Evolutionary conservation across 306 rosid species (phyloP).

Genomic region (Vigna nakashimae): DNA sequence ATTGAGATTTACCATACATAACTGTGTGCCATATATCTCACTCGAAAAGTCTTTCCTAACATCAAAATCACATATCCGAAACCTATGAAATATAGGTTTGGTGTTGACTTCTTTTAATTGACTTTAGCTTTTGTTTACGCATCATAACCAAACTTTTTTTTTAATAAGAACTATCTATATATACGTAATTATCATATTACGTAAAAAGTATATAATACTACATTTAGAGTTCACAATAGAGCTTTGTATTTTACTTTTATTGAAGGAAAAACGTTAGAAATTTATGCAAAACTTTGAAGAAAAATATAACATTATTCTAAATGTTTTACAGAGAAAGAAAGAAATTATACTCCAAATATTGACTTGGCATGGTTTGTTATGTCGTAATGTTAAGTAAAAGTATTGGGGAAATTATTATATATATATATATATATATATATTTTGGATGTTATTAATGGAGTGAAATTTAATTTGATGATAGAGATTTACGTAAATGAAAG

Average conservation of each 20-base stretch:
- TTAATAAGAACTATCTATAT: neutral
- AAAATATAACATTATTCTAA: neutral
- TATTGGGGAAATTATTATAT: neutral
- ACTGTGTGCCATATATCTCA: too few species aligned
- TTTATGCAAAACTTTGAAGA: neutral
- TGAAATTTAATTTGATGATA: neutral
- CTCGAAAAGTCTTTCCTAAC: neutral
- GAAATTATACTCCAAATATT: neutral
- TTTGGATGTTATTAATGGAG: neutral
- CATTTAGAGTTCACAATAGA: too few species aligned
- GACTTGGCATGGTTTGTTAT: neutral
- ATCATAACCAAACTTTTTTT: too few species aligned
- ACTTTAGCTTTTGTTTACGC: neutral
- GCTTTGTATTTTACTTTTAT: too few species aligned
- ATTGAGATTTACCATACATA: too few species aligned
- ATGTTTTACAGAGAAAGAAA: neutral
- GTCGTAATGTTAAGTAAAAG: neutral
- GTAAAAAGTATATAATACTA: too few species aligned
- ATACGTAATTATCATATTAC: neutral
- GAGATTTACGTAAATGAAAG: neutral
- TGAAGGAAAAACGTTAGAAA: too few species aligned
- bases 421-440: too few species aligned
- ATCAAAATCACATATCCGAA: neutral
- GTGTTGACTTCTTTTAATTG: neutral
- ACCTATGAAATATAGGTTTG: neutral